A percentile compares a stretch with the other conserved stretches of the same genome.
Evolutionary conservation across 2,329 filamentous ascomycete species (phyloP).

Genomic region (Ophiostoma sp.): DNA sequence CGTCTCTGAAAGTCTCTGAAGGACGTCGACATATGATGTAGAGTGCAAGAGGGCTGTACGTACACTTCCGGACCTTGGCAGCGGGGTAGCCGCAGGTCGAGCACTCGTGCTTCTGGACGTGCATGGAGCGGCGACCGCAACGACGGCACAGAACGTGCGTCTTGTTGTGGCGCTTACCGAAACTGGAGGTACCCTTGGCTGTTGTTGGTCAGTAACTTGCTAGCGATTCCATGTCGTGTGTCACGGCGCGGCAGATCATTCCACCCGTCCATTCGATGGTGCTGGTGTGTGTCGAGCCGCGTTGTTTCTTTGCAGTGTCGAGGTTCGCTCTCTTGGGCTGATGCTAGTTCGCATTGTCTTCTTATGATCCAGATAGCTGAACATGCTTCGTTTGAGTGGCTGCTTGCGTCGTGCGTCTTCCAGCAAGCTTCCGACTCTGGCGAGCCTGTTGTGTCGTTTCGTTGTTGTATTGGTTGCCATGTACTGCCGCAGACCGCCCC

Average conservation of each 20-base stretch:
- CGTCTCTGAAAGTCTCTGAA: background rate
- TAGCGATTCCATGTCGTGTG: background rate
- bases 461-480: too few species aligned
- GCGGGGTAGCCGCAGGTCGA: conserved; percentile 91
- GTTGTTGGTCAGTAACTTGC: conserved; percentile 21
- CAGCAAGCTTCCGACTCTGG: too few species aligned
- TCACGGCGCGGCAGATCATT: background rate
- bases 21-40: background rate
- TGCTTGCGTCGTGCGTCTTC: too few species aligned
- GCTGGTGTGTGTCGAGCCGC: background rate
- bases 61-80: conserved; percentile 98
- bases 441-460: too few species aligned
- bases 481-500: too few species aligned
- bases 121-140: conserved; percentile 94
- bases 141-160: conserved; percentile 97
- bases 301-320: too few species aligned
- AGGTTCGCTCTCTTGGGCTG: too few species aligned
- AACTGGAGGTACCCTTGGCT: conserved; percentile 55
- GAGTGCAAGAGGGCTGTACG: conserved; percentile 39
- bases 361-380: too few species aligned
- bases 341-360: too few species aligned
- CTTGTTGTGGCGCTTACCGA: conserved; percentile 76
- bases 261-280: background rate
- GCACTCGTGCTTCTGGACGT: conserved; percentile 99
- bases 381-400: too few species aligned